Evolutionary conservation across 768 basidiomycete genomes (phyloP).

Genomic region (Lanmaoa rubissima): DNA sequence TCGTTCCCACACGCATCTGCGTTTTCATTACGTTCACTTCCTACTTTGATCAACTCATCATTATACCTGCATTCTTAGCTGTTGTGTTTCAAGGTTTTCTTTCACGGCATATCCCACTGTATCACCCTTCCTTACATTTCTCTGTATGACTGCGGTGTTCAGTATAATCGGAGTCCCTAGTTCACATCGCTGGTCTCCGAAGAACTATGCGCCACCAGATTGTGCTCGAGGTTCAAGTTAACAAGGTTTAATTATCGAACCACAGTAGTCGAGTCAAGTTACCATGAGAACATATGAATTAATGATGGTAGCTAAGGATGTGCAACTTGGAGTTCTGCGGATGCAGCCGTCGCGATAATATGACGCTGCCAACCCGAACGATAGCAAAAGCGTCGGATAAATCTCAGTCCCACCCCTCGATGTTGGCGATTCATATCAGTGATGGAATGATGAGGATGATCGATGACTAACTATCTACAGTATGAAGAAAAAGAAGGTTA

Average conservation of each 20-base stretch:
- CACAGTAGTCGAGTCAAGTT: conserved; percentile 3
- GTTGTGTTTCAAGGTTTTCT: neutral
- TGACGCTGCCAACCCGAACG: neutral
- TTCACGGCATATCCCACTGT: conserved; percentile 15
- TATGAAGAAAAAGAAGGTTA: conserved; percentile 3
- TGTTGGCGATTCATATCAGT: neutral
- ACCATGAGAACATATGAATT: neutral
- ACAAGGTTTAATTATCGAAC: conserved; percentile 18
- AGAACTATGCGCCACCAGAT: neutral
- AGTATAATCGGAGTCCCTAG: neutral
- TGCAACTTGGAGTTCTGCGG: neutral
- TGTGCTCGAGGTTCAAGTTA: neutral
- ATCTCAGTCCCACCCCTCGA: neutral
- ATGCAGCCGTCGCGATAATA: neutral
- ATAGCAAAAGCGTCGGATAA: neutral
- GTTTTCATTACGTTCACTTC: conserved; percentile 7
- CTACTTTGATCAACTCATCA: conserved; percentile 19
- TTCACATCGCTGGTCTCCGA: neutral
- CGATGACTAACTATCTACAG: neutral
- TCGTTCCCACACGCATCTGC: conserved; percentile 6
- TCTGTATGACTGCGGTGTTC: conserved; percentile 1
- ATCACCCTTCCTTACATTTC: neutral
- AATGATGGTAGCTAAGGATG: conserved; percentile 23
- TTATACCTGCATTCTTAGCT: conserved; percentile 2
- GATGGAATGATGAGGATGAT: neutral